Percentiles rank a stretch among this genome's conserved stretches.
phyloP scores from a whole-genome alignment of 345 rosid genomes.

The Hibiscus tridactylites region DNA sequence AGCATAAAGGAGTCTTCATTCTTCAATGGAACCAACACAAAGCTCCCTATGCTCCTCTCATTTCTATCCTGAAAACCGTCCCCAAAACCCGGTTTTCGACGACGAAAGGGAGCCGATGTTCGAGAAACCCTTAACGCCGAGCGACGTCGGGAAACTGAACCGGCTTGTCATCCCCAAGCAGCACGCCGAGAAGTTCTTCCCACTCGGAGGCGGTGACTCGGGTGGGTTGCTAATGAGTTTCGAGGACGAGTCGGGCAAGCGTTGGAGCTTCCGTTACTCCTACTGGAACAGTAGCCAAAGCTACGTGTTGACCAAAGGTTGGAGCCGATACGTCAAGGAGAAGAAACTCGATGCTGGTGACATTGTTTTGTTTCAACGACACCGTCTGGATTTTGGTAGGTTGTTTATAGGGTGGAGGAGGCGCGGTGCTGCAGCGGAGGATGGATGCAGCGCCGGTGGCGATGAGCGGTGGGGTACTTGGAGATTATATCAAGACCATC shows the following conservation, averaged over 20 bases:
- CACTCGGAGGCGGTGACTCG: conserved; percentile 36
- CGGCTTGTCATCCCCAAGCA: conserved; percentile 85
- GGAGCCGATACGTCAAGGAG: conserved; percentile 87
- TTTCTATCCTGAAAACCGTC: neutral
- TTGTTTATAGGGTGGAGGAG: conserved; percentile 77
- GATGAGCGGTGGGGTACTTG: conserved; percentile 19
- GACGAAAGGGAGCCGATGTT: conserved; percentile 44
- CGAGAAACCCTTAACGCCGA: conserved; percentile 78
- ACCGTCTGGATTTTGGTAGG: conserved; percentile 40
- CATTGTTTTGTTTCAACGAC: conserved; percentile 55
- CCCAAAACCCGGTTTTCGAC: neutral
- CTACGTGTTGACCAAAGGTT: conserved; percentile 84
- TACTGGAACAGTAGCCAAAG: conserved; percentile 89
- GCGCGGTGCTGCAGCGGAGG: conserved; percentile 12
- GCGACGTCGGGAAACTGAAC: conserved; percentile 89
- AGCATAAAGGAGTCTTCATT: neutral
- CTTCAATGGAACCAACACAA: conserved; percentile 18
- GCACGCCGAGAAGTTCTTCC: conserved; percentile 82
- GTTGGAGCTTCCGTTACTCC: conserved; percentile 80
- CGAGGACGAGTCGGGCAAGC: conserved; percentile 85
- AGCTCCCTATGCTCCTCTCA: conserved; percentile 8
- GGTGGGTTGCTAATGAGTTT: conserved; percentile 55
- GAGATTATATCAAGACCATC: conserved; percentile 22
- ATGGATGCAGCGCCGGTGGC: conserved; percentile 1
- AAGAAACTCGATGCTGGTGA: conserved; percentile 82